Percentiles rank a stretch among this genome's conserved stretches.
phyloP scores from a whole-genome alignment of 306 rosid genomes.

The Rosa lucieae region DNA sequence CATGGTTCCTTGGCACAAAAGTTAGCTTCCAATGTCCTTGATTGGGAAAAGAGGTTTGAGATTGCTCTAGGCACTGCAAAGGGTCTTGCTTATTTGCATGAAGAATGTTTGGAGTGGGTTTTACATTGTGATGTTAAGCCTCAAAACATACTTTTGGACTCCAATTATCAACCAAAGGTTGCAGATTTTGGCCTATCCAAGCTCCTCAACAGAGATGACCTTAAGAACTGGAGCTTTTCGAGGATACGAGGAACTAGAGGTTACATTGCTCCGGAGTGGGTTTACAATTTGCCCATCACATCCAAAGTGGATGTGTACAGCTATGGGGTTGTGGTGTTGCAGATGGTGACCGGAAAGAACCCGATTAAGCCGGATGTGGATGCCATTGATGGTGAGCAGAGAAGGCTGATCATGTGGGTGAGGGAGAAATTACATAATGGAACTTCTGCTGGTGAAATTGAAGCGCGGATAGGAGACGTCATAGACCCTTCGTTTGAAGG shows the following conservation, averaged over 20 bases:
- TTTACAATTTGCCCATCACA: slow-evolving; percentile 46
- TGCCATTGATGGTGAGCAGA: slow-evolving; percentile 25
- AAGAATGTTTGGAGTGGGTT: slow-evolving; percentile 58
- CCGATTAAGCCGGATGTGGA: slow-evolving; percentile 18
- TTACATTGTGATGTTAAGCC: slow-evolving; percentile 61
- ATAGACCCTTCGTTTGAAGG: slow-evolving; percentile 7
- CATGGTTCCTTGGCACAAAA: slow-evolving; percentile 41
- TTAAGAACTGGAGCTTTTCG: slow-evolving; percentile 24
- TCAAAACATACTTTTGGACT: slow-evolving; percentile 48
- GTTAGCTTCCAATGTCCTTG: slow-evolving; percentile 26
- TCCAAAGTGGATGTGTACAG: slow-evolving; percentile 61
- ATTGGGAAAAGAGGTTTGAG: slow-evolving; percentile 36
- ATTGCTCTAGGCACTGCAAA: slow-evolving; percentile 45
- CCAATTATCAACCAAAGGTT: slow-evolving; percentile 46
- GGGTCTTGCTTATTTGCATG: slow-evolving; percentile 48
- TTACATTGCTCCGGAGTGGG: slow-evolving; percentile 62
- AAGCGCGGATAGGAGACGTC: background rate
- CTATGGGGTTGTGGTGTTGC: slow-evolving; percentile 49
- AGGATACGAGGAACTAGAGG: slow-evolving; percentile 56
- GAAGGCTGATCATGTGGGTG: slow-evolving; percentile 40
- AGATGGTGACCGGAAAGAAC: slow-evolving; percentile 41
- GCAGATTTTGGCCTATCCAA: slow-evolving; percentile 58
- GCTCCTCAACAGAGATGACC: slow-evolving; percentile 23
- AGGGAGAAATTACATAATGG: slow-evolving; percentile 22
- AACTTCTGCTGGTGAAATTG: background rate